Base-by-base conservation (phyloP, 2,329 filamentous ascomycete genomes). In the Cryoendolithus antarcticus region DNA sequence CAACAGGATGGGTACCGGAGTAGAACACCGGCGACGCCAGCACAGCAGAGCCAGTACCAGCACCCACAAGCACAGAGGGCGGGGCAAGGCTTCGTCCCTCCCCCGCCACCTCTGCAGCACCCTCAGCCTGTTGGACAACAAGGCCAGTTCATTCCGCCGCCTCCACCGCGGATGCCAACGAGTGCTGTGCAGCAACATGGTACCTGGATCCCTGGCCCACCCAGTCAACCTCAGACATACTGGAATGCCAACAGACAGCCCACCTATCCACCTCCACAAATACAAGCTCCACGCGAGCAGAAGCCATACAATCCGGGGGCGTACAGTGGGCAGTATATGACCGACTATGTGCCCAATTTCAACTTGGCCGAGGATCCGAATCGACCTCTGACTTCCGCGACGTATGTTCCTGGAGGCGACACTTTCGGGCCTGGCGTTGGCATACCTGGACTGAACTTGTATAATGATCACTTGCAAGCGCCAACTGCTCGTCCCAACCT, bases 391-490 rank as follows among this genome's bases (percentile, higher is more conserved):
- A 85, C 86, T 58, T 88, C 83, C 42, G 86, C 86, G 15, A 94
- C 88, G 0, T 94, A 95, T 60, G 88, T 94, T 44, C 86, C 88
- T 4, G 75, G 75, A 45, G 76, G 81, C 38, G 81, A 88, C 55
- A 89, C 86, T 1, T 94, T 91, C 62, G 88, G 88, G 6, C 85
- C 86, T 36, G 86, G 88, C 8, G 88, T 94, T 24, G 86, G 86
- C 30, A 93, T 94, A 49, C 88, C 88, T n/a, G 82, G 82, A 3
- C 61, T 81, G 43, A 72, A 73, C 29, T 56, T 60, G 32, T 49
- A 49, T 12, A 44, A 41, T 32, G 43, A 48, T 24, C 39, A 49
- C 9, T 41, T 46, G 15, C 47, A 51, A 36, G 41, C 45, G 6
- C 41, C 43, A 4, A 24, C 33, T 4, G 32, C 48, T 21, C 44